phyloP scores from a whole-genome alignment of 768 basidiomycete genomes.

The Hericium coralloides region DNA sequence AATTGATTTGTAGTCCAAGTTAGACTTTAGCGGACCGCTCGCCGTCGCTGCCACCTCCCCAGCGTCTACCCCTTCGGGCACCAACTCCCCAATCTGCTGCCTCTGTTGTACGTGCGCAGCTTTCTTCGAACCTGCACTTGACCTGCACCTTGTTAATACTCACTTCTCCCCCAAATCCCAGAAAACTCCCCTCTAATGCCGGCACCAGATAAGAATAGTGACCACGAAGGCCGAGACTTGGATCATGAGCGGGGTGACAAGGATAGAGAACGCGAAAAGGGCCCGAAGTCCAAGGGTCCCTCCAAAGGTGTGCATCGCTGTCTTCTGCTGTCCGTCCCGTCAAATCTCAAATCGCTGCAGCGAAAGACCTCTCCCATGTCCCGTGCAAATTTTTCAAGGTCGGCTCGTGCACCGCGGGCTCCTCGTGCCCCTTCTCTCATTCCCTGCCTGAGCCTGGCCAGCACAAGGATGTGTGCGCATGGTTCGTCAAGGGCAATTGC shows the following conservation, averaged over 20 bases:
- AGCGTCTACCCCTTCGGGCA: constrained; percentile 1
- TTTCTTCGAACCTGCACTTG: no score
- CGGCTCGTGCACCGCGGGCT: constrained; percentile 88
- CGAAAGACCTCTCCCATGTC: constrained; percentile 89
- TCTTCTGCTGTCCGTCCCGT: constrained; percentile 3
- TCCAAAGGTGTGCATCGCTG: constrained; percentile 14
- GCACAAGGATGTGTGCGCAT: constrained; percentile 75
- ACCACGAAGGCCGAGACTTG: constrained; percentile 11
- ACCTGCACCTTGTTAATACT: neutral
- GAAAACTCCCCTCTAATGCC: constrained; percentile 9
- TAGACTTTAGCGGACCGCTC: neutral
- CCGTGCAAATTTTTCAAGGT: constrained; percentile 97
- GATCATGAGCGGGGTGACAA: constrained; percentile 13
- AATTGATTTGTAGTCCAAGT: neutral
- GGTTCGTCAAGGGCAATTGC: constrained; percentile 92
- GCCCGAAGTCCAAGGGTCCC: constrained; percentile 16
- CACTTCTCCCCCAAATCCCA: neutral
- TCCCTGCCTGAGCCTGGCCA: constrained; percentile 59
- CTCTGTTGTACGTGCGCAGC: neutral
- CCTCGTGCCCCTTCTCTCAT: constrained; percentile 96
- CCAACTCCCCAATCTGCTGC: neutral
- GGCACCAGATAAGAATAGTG: constrained; percentile 13
- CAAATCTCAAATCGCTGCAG: constrained; percentile 26
- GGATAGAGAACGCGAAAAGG: constrained; percentile 15
- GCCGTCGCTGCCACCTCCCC: constrained; percentile 1